These are phyloP conservation scores for Phlebiopsis flavidoalba DNA, from an alignment of 768 basidiomycete species.

Conservation along the genomic window DNA sequence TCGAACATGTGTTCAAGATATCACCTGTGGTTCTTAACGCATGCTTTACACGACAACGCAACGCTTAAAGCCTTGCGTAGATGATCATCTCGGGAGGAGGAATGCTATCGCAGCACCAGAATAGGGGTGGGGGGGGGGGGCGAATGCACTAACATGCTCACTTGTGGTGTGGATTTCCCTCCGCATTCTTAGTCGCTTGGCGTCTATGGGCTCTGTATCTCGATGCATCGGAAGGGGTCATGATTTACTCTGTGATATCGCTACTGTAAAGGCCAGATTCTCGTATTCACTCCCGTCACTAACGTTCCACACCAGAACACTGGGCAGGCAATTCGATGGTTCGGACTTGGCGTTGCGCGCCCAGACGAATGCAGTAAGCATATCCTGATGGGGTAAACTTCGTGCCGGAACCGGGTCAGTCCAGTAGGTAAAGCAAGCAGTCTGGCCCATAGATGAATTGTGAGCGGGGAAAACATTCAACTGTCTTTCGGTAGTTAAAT, in stretches of 20 bases:
- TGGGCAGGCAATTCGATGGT: conserved; percentile 98
- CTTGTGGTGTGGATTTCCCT: conserved; percentile 59
- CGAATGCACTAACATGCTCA: conserved; percentile 99
- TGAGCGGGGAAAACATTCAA: neutral
- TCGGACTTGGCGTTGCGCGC: conserved; percentile 94
- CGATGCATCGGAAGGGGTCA: too few relatives aligned
- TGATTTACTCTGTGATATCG: too few relatives aligned
- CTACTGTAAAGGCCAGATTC: too few relatives aligned
- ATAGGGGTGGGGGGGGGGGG: too few relatives aligned
- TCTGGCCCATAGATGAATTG: neutral
- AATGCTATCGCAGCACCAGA: conserved; percentile 96
- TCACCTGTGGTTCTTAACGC: conserved; percentile 88
- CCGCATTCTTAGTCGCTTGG: too few relatives aligned
- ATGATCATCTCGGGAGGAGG: conserved; percentile 99
- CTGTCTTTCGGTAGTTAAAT: neutral
- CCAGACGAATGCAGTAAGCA: conserved; percentile 97
- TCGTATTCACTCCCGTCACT: too few relatives aligned
- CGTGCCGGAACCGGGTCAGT: conserved; percentile 77
- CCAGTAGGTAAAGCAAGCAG: conserved; percentile 51
- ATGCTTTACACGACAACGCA: conserved; percentile 78
- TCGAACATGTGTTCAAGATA: conserved; percentile 96
- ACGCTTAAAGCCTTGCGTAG: conserved; percentile 90
- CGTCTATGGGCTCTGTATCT: too few relatives aligned
- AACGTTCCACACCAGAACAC: too few relatives aligned
- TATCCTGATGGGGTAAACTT: conserved; percentile 99